Conservation (phyloP, 345 rosid genomes). For the Corymbia maculata region DNA sequence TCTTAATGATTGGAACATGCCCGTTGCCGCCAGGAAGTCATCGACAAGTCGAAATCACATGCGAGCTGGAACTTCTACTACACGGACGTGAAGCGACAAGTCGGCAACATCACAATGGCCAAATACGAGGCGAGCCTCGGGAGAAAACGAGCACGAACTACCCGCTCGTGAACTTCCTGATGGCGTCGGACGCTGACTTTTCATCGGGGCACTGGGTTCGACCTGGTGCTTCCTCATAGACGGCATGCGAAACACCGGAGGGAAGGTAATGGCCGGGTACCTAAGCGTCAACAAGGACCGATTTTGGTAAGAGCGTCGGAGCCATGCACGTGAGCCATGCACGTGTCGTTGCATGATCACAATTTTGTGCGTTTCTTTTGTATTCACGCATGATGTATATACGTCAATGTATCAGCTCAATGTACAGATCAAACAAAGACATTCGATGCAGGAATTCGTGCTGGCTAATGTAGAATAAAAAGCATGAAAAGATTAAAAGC, state of each 20-base stretch:
- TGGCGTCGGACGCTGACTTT: conserved; percentile 89
- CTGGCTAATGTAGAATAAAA: neutral
- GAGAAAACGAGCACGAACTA: conserved; percentile 84
- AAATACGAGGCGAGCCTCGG: conserved; percentile 83
- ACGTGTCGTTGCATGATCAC: neutral
- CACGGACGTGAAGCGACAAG: conserved; percentile 74
- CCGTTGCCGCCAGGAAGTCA: conserved; percentile 35
- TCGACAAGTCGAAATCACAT: conserved; percentile 43
- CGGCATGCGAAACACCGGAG: conserved; percentile 95
- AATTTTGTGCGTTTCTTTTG: neutral
- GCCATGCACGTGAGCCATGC: neutral
- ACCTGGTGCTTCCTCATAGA: conserved; percentile 97
- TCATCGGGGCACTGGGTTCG: conserved; percentile 89
- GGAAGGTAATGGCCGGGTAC: conserved; percentile 92
- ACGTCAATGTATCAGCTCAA: neutral
- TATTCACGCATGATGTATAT: neutral
- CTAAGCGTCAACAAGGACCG: conserved; percentile 88
- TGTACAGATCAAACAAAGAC: neutral
- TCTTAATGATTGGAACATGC: neutral
- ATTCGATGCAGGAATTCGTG: neutral
- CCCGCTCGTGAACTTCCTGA: conserved; percentile 87
- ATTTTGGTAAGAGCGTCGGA: conserved; percentile 50
- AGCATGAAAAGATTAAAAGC: neutral
- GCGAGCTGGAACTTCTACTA: conserved; percentile 65
- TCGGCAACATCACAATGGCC: conserved; percentile 75